Base-by-base conservation (phyloP, 2,329 filamentous ascomycete species). In the Microcyclosporella mali region DNA sequence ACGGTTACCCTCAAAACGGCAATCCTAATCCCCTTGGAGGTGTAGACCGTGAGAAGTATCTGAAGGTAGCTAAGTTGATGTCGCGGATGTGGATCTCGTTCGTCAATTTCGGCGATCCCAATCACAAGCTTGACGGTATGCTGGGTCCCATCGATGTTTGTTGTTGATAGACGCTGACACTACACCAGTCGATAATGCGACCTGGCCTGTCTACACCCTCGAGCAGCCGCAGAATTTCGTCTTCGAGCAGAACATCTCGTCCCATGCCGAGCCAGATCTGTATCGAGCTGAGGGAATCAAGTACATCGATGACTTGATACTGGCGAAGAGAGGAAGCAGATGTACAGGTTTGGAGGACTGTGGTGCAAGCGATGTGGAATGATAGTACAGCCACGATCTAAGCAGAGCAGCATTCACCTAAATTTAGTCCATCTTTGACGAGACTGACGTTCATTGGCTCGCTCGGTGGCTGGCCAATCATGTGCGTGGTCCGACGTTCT, bases 51-150 rank as follows among this genome's bases (percentile, higher is more conserved):
- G 55, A 67, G 38, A 66, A 64, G 1, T 73, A 67, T 45, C 45
- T 62, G 9, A 51, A 60, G 4, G 59, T 78, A 16, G 69, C 72
- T 12, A 58, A 67, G 33, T 56, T 70, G 50, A 77, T 78, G 70
- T 66, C 66, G 35, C 61, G 65, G 37, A 71, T 71, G 65, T 78
- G 75, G 75, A 67, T 71, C 17, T 65, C 63, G 3, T 78, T 77
- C 49, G 66, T 75, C 38, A 60, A 68, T 37, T 63, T 62, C 33
- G 56, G 67, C 15, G 63, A 74, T 55, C 74, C 74, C 2, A 59
- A 58, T 18, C 53, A 46, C 25, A 46, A 52, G 46, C 4, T 48
- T 53, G 56, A 60, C 53, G 21, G 46, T 56, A 40, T 50, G 45
- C 43, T 25, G 2, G 0, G 33, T 16, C 7, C 9, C 12, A 29